phyloP scores from a whole-genome alignment of 768 basidiomycete species.

The Rossbeevera mucosa region DNA sequence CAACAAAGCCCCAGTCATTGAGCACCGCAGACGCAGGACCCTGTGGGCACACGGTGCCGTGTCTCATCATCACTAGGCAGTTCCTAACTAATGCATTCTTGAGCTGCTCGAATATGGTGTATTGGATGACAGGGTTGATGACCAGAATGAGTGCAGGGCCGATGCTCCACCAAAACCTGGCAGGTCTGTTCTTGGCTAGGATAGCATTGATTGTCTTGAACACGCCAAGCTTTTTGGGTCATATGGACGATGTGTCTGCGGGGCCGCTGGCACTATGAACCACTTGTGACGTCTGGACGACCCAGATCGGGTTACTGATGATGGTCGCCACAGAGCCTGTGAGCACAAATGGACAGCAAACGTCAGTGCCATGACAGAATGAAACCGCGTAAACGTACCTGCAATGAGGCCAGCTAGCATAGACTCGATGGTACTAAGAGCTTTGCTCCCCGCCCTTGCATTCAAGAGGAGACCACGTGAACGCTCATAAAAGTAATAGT shows the following conservation, averaged over 20 bases:
- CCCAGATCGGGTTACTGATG: conserved; percentile 95
- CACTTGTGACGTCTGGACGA: conserved; percentile 87
- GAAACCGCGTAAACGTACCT: conserved; percentile 40
- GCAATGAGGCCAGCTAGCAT: conserved; percentile 86
- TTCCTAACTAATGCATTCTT: conserved; percentile 75
- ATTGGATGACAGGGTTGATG: conserved; percentile 91
- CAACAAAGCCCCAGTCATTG: conserved; percentile 86
- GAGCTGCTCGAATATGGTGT: conserved; percentile 91
- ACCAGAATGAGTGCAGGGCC: conserved; percentile 92
- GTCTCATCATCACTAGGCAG: conserved; percentile 43
- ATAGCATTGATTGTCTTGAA: conserved; percentile 67
- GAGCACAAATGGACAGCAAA: background rate
- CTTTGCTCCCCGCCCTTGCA: conserved; percentile 55
- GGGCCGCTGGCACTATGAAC: conserved; percentile 46
- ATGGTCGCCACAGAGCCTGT: conserved; percentile 84
- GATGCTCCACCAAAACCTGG: conserved; percentile 90
- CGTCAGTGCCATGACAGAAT: background rate
- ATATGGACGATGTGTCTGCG: background rate
- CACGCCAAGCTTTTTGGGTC: conserved; percentile 57
- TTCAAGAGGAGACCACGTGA: conserved; percentile 55
- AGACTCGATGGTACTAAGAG: conserved; percentile 80
- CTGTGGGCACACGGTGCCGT: conserved; percentile 42
- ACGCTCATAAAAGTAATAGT: conserved; percentile 89
- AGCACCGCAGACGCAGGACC: conserved; percentile 47
- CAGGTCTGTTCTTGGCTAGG: conserved; percentile 61